These are phyloP conservation scores for Colletotrichum australisinense DNA, from an alignment of 2,329 filamentous ascomycete genomes.

Conservation along the genomic window DNA sequence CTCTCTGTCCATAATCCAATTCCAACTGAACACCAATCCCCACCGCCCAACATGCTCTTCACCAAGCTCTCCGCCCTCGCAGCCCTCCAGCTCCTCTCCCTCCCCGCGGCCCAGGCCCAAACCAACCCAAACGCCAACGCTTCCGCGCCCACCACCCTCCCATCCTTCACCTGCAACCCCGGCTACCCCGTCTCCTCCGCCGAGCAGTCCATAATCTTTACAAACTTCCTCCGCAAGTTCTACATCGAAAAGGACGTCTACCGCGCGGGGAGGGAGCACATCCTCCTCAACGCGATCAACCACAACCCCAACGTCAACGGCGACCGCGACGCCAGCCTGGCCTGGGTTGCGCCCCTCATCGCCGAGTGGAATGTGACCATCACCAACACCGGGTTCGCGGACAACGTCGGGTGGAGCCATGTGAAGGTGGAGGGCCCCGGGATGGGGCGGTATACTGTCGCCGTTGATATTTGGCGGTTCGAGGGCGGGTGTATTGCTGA, in stretches of 20 bases:
- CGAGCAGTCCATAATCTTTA: background rate
- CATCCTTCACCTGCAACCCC: slow-evolving; percentile 10
- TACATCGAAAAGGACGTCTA: slow-evolving; percentile 2
- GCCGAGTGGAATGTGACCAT: background rate
- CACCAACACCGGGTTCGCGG: background rate
- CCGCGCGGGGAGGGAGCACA: background rate
- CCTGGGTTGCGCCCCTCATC: background rate
- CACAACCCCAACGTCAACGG: slow-evolving; percentile 8
- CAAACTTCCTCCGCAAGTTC: slow-evolving; percentile 3
- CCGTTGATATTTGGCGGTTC: slow-evolving; percentile 12
- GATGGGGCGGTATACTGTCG: slow-evolving; percentile 5
- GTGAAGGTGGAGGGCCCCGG: background rate
- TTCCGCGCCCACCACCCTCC: background rate
- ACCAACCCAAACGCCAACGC: background rate
- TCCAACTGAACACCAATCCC: background rate
- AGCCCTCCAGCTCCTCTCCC: background rate
- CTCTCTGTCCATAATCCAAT: background rate
- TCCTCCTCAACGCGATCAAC: background rate
- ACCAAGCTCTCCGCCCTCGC: background rate
- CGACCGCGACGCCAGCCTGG: slow-evolving; percentile 2
- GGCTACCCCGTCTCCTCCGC: slow-evolving; percentile 8
- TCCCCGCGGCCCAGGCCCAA: background rate
- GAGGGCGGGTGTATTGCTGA: slow-evolving; percentile 1
- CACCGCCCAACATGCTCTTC: background rate
- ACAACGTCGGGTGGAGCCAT: slow-evolving; percentile 9